Percentiles rank a stretch among this genome's conserved stretches.
phyloP scores from a whole-genome alignment of 108 stramenopile genomes.

The Licmophora abbreviata region DNA sequence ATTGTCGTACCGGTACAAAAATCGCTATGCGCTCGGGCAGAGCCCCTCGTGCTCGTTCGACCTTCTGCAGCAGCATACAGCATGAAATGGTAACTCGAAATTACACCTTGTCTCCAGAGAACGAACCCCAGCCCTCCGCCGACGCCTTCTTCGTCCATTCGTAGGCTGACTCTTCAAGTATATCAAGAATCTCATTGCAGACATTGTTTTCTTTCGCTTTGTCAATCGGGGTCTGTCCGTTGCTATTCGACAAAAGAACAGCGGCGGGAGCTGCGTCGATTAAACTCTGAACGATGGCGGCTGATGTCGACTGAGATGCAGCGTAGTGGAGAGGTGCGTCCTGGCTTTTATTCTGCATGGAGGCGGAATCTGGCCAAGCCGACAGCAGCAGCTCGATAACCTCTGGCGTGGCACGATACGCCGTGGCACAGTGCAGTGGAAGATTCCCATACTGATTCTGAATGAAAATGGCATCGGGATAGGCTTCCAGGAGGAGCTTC shows the following conservation, averaged over 20 bases:
- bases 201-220: constrained; percentile 35
- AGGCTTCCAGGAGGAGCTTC: constrained; percentile 5
- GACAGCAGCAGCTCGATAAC: constrained; percentile 35
- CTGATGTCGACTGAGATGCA: constrained; percentile 27
- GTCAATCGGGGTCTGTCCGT: constrained; percentile 43
- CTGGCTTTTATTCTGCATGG: constrained; percentile 34
- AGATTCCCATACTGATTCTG: constrained; percentile 44
- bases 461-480: constrained; percentile 30
- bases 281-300: constrained; percentile 17
- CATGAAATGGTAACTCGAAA: no score
- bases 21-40: no score
- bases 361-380: constrained; percentile 31
- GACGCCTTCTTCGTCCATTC: neutral
- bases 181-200: constrained; percentile 2
- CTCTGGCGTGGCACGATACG: constrained; percentile 29
- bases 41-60: no score
- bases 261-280: constrained; percentile 36
- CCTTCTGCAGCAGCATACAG: no score
- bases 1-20: no score
- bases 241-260: constrained; percentile 29
- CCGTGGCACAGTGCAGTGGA: constrained; percentile 36
- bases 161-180: neutral
- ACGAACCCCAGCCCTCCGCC: neutral
- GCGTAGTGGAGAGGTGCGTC: constrained; percentile 36
- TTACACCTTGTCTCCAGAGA: no score